Evolutionary conservation across 2,329 filamentous ascomycete genomes (phyloP).

Genomic region (Sordariomycetes sp.): DNA sequence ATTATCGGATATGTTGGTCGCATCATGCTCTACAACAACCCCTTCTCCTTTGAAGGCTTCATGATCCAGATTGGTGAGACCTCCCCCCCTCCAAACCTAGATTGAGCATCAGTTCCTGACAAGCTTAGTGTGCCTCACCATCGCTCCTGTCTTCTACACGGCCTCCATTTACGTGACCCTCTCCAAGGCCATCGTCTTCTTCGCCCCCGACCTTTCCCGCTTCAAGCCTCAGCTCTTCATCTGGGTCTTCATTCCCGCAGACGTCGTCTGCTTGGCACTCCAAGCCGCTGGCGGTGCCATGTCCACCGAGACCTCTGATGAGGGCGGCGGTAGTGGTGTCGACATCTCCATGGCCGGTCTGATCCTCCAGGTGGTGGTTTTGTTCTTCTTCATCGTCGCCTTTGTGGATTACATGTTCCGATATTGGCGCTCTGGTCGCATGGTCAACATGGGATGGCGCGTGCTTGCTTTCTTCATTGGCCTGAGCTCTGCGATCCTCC

Average conservation of each 20-base stretch:
- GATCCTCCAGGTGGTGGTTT: constrained; percentile 46
- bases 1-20: constrained; percentile 55
- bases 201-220: constrained; percentile 29
- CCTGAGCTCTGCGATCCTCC: constrained; percentile 42
- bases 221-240: constrained; percentile 32
- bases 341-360: constrained; percentile 41
- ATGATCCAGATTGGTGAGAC: constrained; percentile 47
- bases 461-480: constrained; percentile 39
- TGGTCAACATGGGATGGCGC: constrained; percentile 15
- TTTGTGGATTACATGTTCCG: constrained; percentile 42
- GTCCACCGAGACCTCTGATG: constrained; percentile 29
- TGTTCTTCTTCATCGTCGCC: constrained; percentile 38
- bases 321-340: constrained; percentile 26
- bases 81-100: neutral
- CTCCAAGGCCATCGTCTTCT: constrained; percentile 28
- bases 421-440: constrained; percentile 20
- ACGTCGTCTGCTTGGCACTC: constrained; percentile 45
- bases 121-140: constrained; percentile 42
- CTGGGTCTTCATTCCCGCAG: constrained; percentile 45
- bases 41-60: constrained; percentile 49
- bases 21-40: constrained; percentile 46
- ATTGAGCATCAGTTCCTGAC: too few species aligned
- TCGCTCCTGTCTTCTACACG: constrained; percentile 36
- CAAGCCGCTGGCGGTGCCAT: constrained; percentile 49
- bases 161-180: constrained; percentile 61